A percentile compares a stretch with the other conserved stretches of the same genome.
phyloP scores from a whole-genome alignment of 2,329 filamentous ascomycete genomes.

The Fusarium irregulare region DNA sequence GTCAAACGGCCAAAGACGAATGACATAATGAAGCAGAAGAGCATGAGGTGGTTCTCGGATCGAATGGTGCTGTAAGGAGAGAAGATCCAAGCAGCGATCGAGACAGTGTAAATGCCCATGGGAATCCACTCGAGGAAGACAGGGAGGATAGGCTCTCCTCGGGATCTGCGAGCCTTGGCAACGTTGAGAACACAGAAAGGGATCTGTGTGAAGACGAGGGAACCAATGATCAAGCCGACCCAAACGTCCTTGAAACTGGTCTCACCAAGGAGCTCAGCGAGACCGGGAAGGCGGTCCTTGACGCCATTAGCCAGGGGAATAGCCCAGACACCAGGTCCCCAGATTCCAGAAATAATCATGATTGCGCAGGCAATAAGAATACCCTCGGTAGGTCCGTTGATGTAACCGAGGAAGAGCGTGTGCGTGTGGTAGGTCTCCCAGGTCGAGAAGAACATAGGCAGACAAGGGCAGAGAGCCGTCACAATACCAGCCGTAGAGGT shows the following conservation, averaged over 20 bases:
- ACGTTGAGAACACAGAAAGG: constrained; percentile 94
- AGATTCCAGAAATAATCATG: constrained; percentile 89
- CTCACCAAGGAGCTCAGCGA: constrained; percentile 71
- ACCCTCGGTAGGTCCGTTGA: constrained; percentile 98
- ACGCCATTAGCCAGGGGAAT: constrained; percentile 77
- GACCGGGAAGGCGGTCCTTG: constrained; percentile 62
- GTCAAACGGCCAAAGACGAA: constrained; percentile 98
- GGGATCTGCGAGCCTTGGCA: constrained; percentile 75
- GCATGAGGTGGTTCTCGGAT: constrained; percentile 84
- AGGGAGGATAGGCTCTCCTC: constrained; percentile 79
- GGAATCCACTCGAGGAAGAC: constrained; percentile 95
- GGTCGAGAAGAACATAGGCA: constrained; percentile 99
- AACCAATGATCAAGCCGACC: constrained; percentile 76
- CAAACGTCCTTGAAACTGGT: constrained; percentile 88
- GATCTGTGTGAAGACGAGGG: constrained; percentile 78
- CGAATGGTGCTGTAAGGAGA: constrained; percentile 88
- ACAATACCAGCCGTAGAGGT: constrained; percentile 87
- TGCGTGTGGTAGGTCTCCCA: constrained; percentile 99
- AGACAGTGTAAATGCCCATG: constrained; percentile 82
- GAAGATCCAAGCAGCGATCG: constrained; percentile 85
- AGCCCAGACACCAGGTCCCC: constrained; percentile 88
- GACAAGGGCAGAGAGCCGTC: constrained; percentile 88
- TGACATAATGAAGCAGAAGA: constrained; percentile 94
- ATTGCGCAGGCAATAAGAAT: constrained; percentile 86
- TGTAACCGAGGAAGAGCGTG: constrained; percentile 92